Evolutionary conservation across 2,329 filamentous ascomycete genomes (phyloP), one percentile per base, ranked within the genome.

Genomic region (Ophiobolus disseminans): DNA sequence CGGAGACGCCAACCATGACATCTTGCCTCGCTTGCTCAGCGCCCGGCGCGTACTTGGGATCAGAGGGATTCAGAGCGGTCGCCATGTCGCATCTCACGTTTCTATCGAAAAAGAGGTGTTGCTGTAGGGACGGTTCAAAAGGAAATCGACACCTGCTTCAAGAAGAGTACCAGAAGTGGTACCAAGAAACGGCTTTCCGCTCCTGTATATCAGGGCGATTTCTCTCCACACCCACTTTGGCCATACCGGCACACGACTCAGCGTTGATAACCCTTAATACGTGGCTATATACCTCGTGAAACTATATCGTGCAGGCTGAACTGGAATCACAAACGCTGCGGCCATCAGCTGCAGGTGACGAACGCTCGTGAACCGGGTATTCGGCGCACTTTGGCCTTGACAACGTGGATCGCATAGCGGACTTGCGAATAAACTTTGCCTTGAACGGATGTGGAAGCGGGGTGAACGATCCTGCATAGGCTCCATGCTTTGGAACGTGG

Each of bases 1-100:
- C 44, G 5, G 57, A 53, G 6, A 60, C 41, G 6, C 52, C 60
- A 20, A 62, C 36, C 43, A 53, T 48, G 11, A 52, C 45, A 50
- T 65, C 42, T 35, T 62, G 62, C 28, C 62, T 40, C 5, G 45
- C 36, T 34, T 65, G 48, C 39, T 54, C 42, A 14, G 52, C 56
- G 30, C 53, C 53, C 11, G 45, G 50, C 16, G 49, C 36, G 23
- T 53, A 56, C 39, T 53, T 49, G 16, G 53, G 45, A 34, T 50
- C 47, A 30, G 37, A 20, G 36, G 47, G 39, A 34, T 59, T 25
- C 21, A 42, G 44, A 28, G 14, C 16, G 37, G 32, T 35, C 5
- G 55, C 46, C 57, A 59, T 63, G 3, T 38, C 26, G 38, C 34
- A 44, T 38, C 19, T n/a, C 28, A 28, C 22, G 21, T 16, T 22